Percentiles rank a stretch among this genome's conserved stretches.
Evolutionary conservation across 2,329 filamentous ascomycete species (phyloP).

Genomic region (Ampelomyces quisqualis): DNA sequence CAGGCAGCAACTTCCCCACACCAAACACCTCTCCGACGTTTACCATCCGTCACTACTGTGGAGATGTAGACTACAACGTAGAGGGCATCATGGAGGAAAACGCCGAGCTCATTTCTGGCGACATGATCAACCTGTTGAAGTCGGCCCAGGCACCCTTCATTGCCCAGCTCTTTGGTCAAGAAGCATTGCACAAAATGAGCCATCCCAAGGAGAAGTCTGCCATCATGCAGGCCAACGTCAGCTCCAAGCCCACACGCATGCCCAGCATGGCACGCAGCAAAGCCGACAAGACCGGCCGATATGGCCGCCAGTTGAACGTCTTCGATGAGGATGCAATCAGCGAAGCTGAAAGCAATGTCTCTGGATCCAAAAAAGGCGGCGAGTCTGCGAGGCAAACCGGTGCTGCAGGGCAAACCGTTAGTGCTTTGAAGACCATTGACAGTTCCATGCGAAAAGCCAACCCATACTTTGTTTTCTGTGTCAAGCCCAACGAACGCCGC

Average conservation of each 20-base stretch:
- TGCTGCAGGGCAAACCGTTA: constrained; percentile 87
- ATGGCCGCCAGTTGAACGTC: constrained; percentile 44
- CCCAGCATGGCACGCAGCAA: constrained; percentile 90
- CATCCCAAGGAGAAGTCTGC: constrained; percentile 88
- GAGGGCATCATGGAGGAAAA: constrained; percentile 91
- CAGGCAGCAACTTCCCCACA: constrained; percentile 86
- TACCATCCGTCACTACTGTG: constrained; percentile 91
- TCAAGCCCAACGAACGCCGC: constrained; percentile 94
- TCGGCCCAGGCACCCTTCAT: constrained; percentile 88
- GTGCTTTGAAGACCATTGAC: constrained; percentile 85
- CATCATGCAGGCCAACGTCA: constrained; percentile 94
- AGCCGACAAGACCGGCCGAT: constrained; percentile 56
- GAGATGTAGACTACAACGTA: constrained; percentile 91
- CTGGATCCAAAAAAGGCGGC: constrained; percentile 43
- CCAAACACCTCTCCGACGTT: constrained; percentile 79
- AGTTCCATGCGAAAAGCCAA: constrained; percentile 87
- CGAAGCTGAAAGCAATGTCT: constrained; percentile 44
- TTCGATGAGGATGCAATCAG: constrained; percentile 53
- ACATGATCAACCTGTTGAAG: constrained; percentile 91
- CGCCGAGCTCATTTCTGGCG: constrained; percentile 90
- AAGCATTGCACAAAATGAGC: constrained; percentile 86
- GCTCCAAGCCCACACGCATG: constrained; percentile 88
- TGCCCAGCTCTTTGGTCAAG: constrained; percentile 89
- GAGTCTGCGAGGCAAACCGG: constrained; percentile 65
- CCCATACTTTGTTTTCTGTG: constrained; percentile 92